Evolutionary conservation across 2,329 filamentous ascomycete species (phyloP).

Genomic region (Trematosphaeria pertusa): DNA sequence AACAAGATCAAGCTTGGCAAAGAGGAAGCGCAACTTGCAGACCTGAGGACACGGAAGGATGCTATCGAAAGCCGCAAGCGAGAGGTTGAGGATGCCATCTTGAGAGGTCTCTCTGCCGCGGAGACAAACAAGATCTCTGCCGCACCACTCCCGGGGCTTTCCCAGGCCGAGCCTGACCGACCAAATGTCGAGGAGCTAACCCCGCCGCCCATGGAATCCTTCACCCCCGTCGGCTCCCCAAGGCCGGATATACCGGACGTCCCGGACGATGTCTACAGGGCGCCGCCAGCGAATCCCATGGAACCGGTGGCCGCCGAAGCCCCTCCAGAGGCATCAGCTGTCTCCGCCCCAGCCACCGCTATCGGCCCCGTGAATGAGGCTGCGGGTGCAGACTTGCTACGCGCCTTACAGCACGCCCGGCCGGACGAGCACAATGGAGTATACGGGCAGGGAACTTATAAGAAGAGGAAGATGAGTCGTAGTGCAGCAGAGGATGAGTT

Average conservation of each 20-base stretch:
- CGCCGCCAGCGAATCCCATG: constrained; percentile 32
- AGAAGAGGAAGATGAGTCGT: constrained; percentile 48
- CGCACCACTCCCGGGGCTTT: constrained; percentile 36
- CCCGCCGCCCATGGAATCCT: constrained; percentile 70
- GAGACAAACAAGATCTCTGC: constrained; percentile 57
- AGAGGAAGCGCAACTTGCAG: constrained; percentile 71
- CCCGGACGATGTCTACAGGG: constrained; percentile 37
- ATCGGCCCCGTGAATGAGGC: constrained; percentile 27
- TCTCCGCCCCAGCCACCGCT: constrained; percentile 29
- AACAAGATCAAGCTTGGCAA: constrained; percentile 73
- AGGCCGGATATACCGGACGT: constrained; percentile 34
- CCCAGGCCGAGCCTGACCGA: constrained; percentile 6
- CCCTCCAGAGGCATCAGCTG: constrained; percentile 23
- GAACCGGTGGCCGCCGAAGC: constrained; percentile 33
- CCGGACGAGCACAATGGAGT: constrained; percentile 27
- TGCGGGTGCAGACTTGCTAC: constrained; percentile 39
- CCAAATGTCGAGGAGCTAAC: constrained; percentile 73
- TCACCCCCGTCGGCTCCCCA: constrained; percentile 61
- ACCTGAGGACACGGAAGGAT: constrained; percentile 70
- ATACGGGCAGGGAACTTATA: constrained; percentile 32
- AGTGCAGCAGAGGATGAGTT: constrained; percentile 46
- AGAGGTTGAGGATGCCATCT: constrained; percentile 89
- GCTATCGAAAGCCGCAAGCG: constrained; percentile 83
- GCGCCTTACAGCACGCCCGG: constrained; percentile 37
- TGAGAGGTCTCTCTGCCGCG: constrained; percentile 76